Conservation (phyloP, 2,329 filamentous ascomycete species). For the Nannizziopsis arthrosporioides region DNA sequence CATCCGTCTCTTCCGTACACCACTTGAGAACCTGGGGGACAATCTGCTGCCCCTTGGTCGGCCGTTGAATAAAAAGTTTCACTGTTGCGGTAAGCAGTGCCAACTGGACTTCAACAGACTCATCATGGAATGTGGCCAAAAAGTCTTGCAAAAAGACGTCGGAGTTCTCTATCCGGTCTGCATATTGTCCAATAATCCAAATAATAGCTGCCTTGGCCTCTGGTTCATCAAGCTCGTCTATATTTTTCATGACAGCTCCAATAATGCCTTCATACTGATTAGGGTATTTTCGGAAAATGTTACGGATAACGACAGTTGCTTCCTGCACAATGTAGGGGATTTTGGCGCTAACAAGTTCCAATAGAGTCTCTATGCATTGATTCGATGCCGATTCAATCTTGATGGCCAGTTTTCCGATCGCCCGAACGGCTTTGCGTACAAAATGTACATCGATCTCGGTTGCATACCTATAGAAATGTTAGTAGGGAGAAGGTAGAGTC, state of each 20-base stretch:
- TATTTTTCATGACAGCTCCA: constrained; percentile 83
- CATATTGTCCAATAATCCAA: constrained; percentile 98
- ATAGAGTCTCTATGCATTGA: constrained; percentile 80
- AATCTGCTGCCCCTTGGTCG: constrained; percentile 83
- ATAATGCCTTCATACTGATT: constrained; percentile 99
- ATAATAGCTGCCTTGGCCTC: constrained; percentile 98
- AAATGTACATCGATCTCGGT: constrained; percentile 99
- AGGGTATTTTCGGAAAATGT: constrained; percentile 98
- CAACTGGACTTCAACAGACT: constrained; percentile 89
- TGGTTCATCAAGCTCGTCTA: constrained; percentile 91
- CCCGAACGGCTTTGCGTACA: constrained; percentile 90
- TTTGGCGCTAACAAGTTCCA: constrained; percentile 94
- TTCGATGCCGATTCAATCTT: constrained; percentile 93
- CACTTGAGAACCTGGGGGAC: constrained; percentile 94
- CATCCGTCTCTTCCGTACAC: constrained; percentile 99
- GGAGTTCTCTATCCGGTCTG: constrained; percentile 92
- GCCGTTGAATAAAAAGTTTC: constrained; percentile 93
- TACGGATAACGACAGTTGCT: constrained; percentile 94
- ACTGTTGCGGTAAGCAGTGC: constrained; percentile 91
- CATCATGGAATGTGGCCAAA: constrained; percentile 82
- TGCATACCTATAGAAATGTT: constrained; percentile 48
- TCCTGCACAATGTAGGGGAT: constrained; percentile 98
- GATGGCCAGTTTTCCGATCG: constrained; percentile 95
- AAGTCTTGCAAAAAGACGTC: constrained; percentile 92
- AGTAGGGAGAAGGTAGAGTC: background rate